Evolutionary conservation across 2,329 filamentous ascomycete genomes (phyloP), one percentile per base, ranked within the genome.

Genomic region (Neonectria sp.): DNA sequence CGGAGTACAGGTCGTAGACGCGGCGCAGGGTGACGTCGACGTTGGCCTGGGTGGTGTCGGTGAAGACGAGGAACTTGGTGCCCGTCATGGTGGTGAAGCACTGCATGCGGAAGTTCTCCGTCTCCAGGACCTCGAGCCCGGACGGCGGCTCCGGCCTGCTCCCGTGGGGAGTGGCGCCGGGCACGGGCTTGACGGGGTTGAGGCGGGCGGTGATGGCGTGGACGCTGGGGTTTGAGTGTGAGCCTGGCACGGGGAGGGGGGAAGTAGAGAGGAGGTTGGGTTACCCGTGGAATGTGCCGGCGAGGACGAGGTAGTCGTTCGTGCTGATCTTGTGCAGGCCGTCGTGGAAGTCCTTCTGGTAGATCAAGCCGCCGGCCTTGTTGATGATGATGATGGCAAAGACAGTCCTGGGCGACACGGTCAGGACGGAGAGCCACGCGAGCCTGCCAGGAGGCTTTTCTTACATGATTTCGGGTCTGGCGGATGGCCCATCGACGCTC

Each of bases 361-460:
- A 99, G 82, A 99, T 92, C 60, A 99, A 89, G 76, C 96, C 96
- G 68, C 95, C 96, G 71, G 96, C 95, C 88, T 99, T 99, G 87
- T 98, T 98, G 86, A 99, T 97, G 80, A 99, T 92, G 80, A 98
- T 95, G 78, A 99, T 92, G 66, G 95, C 91, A 82, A 97, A 96
- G 81, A 99, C 93, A 73, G 95, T 93, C 96, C 95, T 98, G 40
- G n/a, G 74, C 35, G 55, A 33, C 48, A 59, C 56, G 46, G 49
- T 68, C 55, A 70, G 61, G 13, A 24, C 24, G 9, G 13, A 15
- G n/a, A 24, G 29, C n/a, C 29, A 33, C 9, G 24, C 43, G n/a
- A 48, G 21, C 12, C 11, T n/a, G 25, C 9, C 11, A 40, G 25
- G 6, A 40, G n/a, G 13, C 12, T 12, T 6, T 45, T 4, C 73